A percentile compares a stretch with the other conserved stretches of the same genome.
Conservation (phyloP, 1,284 basidiomycete species). For the Phellinidium pouzarii region DNA sequence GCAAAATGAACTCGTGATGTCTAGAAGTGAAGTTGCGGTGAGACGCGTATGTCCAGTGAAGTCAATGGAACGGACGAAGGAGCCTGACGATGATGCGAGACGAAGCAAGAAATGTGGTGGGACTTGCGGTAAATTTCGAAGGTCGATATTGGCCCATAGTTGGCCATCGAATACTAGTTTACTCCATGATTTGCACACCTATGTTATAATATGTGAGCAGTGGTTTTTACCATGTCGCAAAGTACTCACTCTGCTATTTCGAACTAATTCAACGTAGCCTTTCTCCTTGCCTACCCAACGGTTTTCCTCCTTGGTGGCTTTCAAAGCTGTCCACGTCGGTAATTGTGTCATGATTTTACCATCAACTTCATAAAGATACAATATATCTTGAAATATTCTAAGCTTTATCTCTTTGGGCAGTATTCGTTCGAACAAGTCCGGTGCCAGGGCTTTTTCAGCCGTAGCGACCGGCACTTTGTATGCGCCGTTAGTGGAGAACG, state of each 20-base stretch:
- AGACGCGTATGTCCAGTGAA: conserved; percentile 60
- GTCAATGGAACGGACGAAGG: conserved; percentile 62
- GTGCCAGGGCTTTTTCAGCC: neutral
- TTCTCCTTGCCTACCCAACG: conserved; percentile 69
- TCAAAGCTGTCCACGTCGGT: conserved; percentile 49
- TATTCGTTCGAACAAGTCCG: conserved; percentile 52
- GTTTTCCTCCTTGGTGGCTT: conserved; percentile 47
- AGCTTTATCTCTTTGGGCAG: conserved; percentile 74
- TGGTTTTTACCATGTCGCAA: conserved; percentile 23
- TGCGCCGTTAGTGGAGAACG: conserved; percentile 3
- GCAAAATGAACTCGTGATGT: conserved; percentile 49
- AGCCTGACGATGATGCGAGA: conserved; percentile 47
- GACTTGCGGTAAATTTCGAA: conserved; percentile 54
- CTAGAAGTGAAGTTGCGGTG: conserved; percentile 40
- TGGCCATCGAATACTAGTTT: conserved; percentile 80
- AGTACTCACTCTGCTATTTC: conserved; percentile 64
- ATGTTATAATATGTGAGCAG: conserved; percentile 19
- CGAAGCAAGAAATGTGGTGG: conserved; percentile 42
- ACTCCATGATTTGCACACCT: conserved; percentile 84
- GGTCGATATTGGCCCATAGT: conserved; percentile 67
- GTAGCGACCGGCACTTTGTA: neutral
- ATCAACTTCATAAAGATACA: conserved; percentile 49
- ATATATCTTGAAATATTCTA: conserved; percentile 49
- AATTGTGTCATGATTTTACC: conserved; percentile 36
- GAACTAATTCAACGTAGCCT: conserved; percentile 73